Conservation (phyloP, 768 basidiomycete genomes). For the Mrakia frigida region DNA sequence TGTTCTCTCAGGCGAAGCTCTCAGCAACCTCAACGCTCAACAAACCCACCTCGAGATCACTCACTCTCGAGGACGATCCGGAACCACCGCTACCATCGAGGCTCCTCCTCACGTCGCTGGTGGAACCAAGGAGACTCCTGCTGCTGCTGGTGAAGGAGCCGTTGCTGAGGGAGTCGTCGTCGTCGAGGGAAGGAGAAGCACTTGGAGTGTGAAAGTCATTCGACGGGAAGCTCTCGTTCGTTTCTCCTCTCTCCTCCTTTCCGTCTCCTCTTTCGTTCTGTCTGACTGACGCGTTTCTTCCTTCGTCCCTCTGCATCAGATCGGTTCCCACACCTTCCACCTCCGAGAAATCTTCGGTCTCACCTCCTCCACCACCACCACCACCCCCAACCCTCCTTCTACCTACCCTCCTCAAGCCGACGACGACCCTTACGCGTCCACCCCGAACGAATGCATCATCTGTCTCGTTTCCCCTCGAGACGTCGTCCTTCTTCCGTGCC, state of each 20-base stretch:
- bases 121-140: constrained; percentile 54
- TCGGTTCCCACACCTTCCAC: constrained; percentile 89
- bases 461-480: constrained; percentile 83
- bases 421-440: constrained; percentile 59
- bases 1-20: constrained; percentile 42
- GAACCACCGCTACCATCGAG: neutral
- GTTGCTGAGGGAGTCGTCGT: neutral
- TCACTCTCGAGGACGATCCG: constrained; percentile 17
- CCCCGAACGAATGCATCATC: constrained; percentile 69
- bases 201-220: constrained; percentile 89
- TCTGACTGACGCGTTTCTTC: neutral
- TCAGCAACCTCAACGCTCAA: constrained; percentile 74
- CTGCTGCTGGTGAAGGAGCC: constrained; percentile 38
- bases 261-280: neutral
- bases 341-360: constrained; percentile 93
- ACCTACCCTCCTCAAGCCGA: constrained; percentile 40
- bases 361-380: constrained; percentile 49
- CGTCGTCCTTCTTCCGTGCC: constrained; percentile 85
- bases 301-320: constrained; percentile 48
- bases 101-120: neutral
- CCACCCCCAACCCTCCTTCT: constrained; percentile 39
- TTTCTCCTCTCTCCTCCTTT: neutral
- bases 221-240: constrained; percentile 73
- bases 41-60: constrained; percentile 81
- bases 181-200: constrained; percentile 37